Evolutionary conservation across 108 stramenopile genomes (phyloP).

Genomic region (Cyclotella cryptica): DNA sequence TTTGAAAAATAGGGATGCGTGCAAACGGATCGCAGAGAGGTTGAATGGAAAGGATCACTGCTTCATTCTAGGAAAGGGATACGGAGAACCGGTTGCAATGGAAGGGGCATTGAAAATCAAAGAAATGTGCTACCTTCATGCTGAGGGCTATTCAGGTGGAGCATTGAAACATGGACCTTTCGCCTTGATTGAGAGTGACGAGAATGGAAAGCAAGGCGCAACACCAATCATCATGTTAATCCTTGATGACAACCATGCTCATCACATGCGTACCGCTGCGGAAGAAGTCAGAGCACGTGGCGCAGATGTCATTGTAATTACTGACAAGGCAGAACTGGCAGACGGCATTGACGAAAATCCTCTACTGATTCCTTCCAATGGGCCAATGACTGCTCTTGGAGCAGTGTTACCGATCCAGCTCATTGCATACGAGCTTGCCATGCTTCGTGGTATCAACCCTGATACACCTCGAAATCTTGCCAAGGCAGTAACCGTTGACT

Average conservation of each 20-base stretch:
- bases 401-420: constrained; percentile 96
- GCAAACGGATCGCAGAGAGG: constrained; percentile 78
- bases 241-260: constrained; percentile 96
- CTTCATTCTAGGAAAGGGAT: constrained; percentile 97
- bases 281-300: constrained; percentile 97
- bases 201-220: constrained; percentile 92
- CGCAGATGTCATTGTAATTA: constrained; percentile 90
- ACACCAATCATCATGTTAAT: constrained; percentile 99
- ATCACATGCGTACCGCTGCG: constrained; percentile 94
- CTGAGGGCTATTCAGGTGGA: constrained; percentile 98
- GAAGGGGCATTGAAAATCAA: constrained; percentile 99
- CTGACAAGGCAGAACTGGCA: constrained; percentile 86
- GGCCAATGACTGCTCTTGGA: constrained; percentile 95
- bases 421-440: constrained; percentile 97
- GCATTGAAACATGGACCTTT: constrained; percentile 99
- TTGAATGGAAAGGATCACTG: constrained; percentile 94
- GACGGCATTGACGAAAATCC: constrained; percentile 89
- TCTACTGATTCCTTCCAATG: constrained; percentile 96
- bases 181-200: constrained; percentile 91
- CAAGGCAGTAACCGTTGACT: constrained; percentile 99
- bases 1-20: constrained; percentile 87
- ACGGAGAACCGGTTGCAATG: constrained; percentile 94
- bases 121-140: constrained; percentile 99
- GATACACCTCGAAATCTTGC: constrained; percentile 99
- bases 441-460: constrained; percentile 96